These are phyloP conservation scores for Aspergillus fumigatiaffinis DNA, from an alignment of 2,329 filamentous ascomycete species.

Conservation along the genomic window DNA sequence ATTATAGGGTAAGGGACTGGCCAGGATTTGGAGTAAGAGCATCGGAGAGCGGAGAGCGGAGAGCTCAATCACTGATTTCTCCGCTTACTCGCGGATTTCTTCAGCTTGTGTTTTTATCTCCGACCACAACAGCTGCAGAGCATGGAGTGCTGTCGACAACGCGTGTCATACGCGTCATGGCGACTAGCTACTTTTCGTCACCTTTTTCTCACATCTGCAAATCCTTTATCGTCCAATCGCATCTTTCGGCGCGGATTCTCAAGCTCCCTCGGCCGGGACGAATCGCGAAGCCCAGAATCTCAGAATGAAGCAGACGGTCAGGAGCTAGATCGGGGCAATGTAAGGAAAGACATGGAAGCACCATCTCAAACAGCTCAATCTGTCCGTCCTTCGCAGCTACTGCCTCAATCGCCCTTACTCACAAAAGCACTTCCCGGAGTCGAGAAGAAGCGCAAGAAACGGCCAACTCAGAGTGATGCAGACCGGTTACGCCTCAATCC, in stretches of 20 bases:
- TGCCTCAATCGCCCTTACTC: constrained; percentile 36
- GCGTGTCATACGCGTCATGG: constrained; percentile 30
- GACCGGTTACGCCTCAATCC: constrained; percentile 34
- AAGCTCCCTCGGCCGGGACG: constrained; percentile 2
- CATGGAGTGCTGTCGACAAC: constrained; percentile 26
- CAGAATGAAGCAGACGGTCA: background rate
- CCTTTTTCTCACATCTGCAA: constrained; percentile 12
- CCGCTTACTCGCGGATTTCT: constrained; percentile 1
- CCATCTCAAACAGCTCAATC: background rate
- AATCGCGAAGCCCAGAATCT: background rate
- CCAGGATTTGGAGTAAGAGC: background rate
- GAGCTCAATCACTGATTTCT: constrained; percentile 2
- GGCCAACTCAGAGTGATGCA: constrained; percentile 20
- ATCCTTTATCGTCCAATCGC: background rate
- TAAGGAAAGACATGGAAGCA: background rate
- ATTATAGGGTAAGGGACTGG: background rate
- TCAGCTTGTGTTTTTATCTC: background rate
- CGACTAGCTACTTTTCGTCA: constrained; percentile 25
- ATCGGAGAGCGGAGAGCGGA: background rate
- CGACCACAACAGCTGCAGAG: background rate
- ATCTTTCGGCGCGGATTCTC: constrained; percentile 11
- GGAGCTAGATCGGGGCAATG: background rate
- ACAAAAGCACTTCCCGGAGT: constrained; percentile 16
- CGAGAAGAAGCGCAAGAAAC: constrained; percentile 22
- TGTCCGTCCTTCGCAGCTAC: constrained; percentile 26